Percentiles rank a stretch among this genome's conserved stretches.
Evolutionary conservation across 305 asterid genomes (phyloP).

Genomic region (Fraxinus dipetala): DNA sequence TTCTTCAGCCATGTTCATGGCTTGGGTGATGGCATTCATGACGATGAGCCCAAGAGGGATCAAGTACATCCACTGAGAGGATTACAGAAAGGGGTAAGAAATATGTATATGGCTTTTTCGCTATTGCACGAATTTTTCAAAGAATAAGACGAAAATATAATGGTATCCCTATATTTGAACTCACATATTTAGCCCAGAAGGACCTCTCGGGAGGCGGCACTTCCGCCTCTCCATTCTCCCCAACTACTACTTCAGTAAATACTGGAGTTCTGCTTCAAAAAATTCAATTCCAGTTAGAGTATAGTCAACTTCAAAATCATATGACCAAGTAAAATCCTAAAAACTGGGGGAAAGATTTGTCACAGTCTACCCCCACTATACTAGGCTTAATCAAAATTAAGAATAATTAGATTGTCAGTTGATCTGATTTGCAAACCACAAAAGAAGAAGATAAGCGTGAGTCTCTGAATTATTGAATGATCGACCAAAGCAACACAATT

Average conservation of each 20-base stretch:
- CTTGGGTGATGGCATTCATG: slow-evolving; percentile 96
- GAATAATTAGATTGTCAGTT: neutral
- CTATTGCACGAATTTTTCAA: neutral
- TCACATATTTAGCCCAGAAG: slow-evolving; percentile 98
- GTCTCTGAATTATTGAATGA: neutral
- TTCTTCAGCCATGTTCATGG: slow-evolving; percentile 90
- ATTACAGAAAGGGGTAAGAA: neutral
- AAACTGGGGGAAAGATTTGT: neutral
- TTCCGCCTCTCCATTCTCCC: slow-evolving; percentile 70
- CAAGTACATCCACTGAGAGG: slow-evolving; percentile 92
- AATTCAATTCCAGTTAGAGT: slow-evolving; percentile 13
- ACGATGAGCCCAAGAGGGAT: slow-evolving; percentile 84
- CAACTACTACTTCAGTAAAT: slow-evolving; percentile 61
- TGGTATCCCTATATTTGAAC: slow-evolving; percentile 23
- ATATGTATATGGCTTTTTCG: neutral
- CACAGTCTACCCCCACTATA: neutral
- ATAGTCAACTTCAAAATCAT: neutral
- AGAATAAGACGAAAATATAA: neutral
- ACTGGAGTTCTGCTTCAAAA: slow-evolving; percentile 71
- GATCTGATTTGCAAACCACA: neutral
- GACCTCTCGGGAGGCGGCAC: slow-evolving; percentile 73
- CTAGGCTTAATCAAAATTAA: neutral
- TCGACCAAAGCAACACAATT: neutral
- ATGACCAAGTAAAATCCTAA: neutral
- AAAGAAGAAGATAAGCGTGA: neutral